Conservation (phyloP, 2,329 filamentous ascomycete species). For the Dactylellina haptotyla region DNA sequence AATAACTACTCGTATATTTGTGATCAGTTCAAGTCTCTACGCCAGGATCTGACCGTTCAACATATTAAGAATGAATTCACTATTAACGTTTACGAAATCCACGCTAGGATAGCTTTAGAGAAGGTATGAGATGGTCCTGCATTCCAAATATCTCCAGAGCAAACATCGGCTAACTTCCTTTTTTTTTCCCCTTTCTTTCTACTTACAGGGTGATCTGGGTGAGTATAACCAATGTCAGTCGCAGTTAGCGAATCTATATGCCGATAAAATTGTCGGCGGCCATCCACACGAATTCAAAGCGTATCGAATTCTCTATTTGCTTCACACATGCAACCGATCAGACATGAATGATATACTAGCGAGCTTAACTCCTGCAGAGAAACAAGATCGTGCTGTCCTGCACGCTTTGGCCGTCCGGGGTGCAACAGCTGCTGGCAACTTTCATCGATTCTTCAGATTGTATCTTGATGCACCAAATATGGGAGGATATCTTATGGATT, state of each 20-base stretch:
- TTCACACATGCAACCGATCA: slow-evolving; percentile 97
- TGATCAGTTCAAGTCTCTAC: slow-evolving; percentile 98
- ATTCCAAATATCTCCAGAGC: background rate
- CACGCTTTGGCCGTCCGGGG: slow-evolving; percentile 93
- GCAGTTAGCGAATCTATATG: slow-evolving; percentile 91
- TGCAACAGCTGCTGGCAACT: slow-evolving; percentile 90
- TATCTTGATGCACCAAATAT: slow-evolving; percentile 95
- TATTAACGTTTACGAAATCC: slow-evolving; percentile 94
- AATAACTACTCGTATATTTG: slow-evolving; percentile 97
- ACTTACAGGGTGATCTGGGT: slow-evolving; percentile 95
- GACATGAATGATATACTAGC: slow-evolving; percentile 98
- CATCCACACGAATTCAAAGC: slow-evolving; percentile 94
- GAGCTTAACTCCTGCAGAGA: slow-evolving; percentile 98
- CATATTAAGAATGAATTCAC: slow-evolving; percentile 97
- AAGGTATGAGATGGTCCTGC: slow-evolving; percentile 66
- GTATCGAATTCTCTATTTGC: slow-evolving; percentile 99
- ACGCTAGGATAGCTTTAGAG: slow-evolving; percentile 95
- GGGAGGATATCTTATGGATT: slow-evolving; percentile 98
- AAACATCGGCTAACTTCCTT: slow-evolving; percentile 12
- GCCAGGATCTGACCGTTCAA: slow-evolving; percentile 97
- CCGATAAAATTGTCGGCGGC: slow-evolving; percentile 82
- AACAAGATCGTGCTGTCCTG: slow-evolving; percentile 82
- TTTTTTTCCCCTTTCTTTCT: too few species aligned
- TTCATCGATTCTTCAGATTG: slow-evolving; percentile 96
- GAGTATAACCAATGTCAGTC: slow-evolving; percentile 99